A percentile compares a stretch with the other conserved stretches of the same genome.
Conservation (phyloP, 495 filamentous ascomycete species). For the Cladorrhinum samala region DNA sequence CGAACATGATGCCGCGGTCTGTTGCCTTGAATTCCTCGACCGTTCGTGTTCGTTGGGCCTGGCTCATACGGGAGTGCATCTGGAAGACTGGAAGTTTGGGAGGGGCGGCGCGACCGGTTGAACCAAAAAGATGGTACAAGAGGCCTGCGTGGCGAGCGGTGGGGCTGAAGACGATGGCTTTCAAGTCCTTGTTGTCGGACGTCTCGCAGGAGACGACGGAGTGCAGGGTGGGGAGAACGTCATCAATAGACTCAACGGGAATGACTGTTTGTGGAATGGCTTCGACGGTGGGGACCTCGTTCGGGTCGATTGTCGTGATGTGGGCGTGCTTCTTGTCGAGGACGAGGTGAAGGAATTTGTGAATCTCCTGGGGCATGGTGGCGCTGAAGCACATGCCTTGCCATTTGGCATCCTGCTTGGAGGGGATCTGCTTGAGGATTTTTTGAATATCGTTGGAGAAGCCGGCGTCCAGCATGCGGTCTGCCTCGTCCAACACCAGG, state of each 20-base stretch:
- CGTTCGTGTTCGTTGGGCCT: constrained; percentile 68
- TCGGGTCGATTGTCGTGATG: constrained; percentile 89
- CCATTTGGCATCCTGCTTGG: constrained; percentile 39
- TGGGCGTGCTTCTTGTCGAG: constrained; percentile 88
- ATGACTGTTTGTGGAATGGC: constrained; percentile 68
- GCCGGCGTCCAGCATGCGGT: constrained; percentile 92
- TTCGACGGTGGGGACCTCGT: constrained; percentile 82
- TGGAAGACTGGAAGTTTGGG: constrained; percentile 83
- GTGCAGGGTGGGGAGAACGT: constrained; percentile 80
- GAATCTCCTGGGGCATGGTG: constrained; percentile 82
- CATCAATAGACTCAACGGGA: constrained; percentile 72
- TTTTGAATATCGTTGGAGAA: constrained; percentile 84
- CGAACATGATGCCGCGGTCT: constrained; percentile 73
- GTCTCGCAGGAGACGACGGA: constrained; percentile 84
- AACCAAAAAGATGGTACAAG: constrained; percentile 56
- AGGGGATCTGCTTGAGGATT: constrained; percentile 67
- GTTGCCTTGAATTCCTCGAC: constrained; percentile 80
- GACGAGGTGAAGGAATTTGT: constrained; percentile 94
- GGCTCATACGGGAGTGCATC: constrained; percentile 56
- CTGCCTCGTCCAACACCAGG: constrained; percentile 86
- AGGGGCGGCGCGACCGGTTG: constrained; percentile 74
- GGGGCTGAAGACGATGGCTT: constrained; percentile 96
- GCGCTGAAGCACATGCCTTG: constrained; percentile 96
- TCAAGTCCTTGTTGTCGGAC: constrained; percentile 64
- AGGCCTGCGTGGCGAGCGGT: constrained; percentile 97